Percentiles rank a stretch among this genome's conserved stretches.
These are phyloP conservation scores for Aureoboletus auriporus DNA, from an alignment of 768 basidiomycete species.

Conservation along the genomic window DNA sequence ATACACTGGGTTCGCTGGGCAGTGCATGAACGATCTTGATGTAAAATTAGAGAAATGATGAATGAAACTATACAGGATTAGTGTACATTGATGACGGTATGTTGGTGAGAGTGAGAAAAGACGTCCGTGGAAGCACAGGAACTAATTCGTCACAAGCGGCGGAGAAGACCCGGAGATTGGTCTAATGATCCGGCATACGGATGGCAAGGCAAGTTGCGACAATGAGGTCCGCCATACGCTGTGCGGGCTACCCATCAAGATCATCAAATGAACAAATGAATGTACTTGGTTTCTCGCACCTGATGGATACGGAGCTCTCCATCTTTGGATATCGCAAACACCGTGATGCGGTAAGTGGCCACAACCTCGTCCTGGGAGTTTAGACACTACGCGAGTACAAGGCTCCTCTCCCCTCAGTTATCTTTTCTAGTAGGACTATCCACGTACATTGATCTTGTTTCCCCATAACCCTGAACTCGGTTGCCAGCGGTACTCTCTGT, in stretches of 20 bases:
- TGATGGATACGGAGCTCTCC: constrained; percentile 28
- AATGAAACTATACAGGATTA: background rate
- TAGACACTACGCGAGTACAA: constrained; percentile 17
- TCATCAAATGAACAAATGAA: background rate
- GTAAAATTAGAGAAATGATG: background rate
- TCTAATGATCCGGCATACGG: constrained; percentile 27
- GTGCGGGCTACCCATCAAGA: constrained; percentile 17
- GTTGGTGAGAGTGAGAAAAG: background rate
- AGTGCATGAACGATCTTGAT: background rate
- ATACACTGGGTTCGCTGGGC: background rate
- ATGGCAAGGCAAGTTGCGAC: constrained; percentile 31
- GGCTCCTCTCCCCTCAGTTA: background rate
- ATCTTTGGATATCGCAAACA: constrained; percentile 28
- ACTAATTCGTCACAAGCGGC: background rate
- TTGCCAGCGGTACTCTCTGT: constrained; percentile 24
- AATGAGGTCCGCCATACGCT: constrained; percentile 25
- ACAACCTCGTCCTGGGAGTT: constrained; percentile 19
- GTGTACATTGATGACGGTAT: constrained; percentile 3
- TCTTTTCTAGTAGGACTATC: background rate
- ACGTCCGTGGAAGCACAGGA: background rate
- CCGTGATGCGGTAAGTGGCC: constrained; percentile 29
- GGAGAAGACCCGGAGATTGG: background rate
- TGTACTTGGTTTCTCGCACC: constrained; percentile 11
- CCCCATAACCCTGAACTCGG: constrained; percentile 9
- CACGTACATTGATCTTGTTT: constrained; percentile 21